Base-by-base conservation (phyloP, 2,329 filamentous ascomycete genomes). In the Neopestalotiopsis clavispora region DNA sequence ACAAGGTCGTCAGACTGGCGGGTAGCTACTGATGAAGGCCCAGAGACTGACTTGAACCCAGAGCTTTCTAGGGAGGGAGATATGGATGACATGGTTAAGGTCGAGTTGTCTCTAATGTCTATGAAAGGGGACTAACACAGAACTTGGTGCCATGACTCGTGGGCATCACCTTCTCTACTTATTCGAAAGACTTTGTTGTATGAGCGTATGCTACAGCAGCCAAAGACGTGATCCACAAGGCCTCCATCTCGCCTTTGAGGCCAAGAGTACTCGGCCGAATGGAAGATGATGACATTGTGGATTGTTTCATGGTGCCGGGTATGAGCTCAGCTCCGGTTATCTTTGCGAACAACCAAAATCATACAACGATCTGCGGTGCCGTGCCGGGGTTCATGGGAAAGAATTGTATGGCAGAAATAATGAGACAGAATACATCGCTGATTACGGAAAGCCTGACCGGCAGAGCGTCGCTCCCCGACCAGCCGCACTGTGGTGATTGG, bases 251-350 rank as follows among this genome's bases (percentile, higher is more conserved):
- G 17, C 17, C n/a, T n/a, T 52, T 52, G 17, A 52, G 45, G 20
- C 10, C 45, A 52, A 52, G n/a, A 38, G 10, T 17, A n/a, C 17
- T 52, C 45, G 45, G 45, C 45, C 45, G 45, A 52, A 52, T 52
- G 45, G 45, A 52, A 52, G 45, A 52, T 52, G 20, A 52, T 52
- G 45, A n/a, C 45, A 52, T 52, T 52, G 45, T 52, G 45, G 45
- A 52, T 20, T 52, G 45, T 52, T 52, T 52, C 45, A 52, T 52
- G 45, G 17, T 20, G 7, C n/a, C 45, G n/a, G 45, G 45, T 52
- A 52, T 52, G 45, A 52, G 6, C n/a, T 52, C 14, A 52, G 45
- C 45, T 52, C 45, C 45, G 45, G 45, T 52, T 52, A 52, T 52
- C 45, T 52, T n/a, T 52, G 45, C 45, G 45, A n/a, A 52, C 10